Percentiles rank a stretch among this genome's conserved stretches.
phyloP scores from a whole-genome alignment of 306 rosid species.

The Clitoria ternatea region DNA sequence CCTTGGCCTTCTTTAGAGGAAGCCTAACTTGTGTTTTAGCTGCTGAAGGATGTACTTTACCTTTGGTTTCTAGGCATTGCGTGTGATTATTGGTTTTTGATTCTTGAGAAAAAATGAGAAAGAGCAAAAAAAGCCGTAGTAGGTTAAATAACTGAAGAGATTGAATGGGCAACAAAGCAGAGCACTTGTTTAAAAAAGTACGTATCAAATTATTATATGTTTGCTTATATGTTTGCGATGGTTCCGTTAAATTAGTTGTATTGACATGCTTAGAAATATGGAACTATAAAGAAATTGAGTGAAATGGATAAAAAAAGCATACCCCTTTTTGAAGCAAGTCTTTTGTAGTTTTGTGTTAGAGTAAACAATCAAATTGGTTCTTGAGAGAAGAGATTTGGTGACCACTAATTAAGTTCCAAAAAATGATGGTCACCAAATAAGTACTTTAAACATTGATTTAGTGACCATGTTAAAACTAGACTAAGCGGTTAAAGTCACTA shows the following conservation, averaged over 20 bases:
- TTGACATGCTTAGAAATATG: background rate
- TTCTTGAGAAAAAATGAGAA: background rate
- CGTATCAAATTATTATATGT: background rate
- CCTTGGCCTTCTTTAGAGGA: background rate
- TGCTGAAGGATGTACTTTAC: background rate
- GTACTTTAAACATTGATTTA: too few relatives aligned
- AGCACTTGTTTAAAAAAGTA: background rate
- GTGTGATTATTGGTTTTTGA: background rate
- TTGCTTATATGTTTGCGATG: background rate
- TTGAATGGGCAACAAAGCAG: background rate
- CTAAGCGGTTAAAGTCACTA: too few relatives aligned
- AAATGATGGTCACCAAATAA: too few relatives aligned
- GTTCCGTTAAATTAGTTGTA: background rate
- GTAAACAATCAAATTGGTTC: too few relatives aligned
- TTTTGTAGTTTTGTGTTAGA: background rate
- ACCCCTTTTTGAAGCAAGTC: background rate
- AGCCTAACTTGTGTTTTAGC: background rate
- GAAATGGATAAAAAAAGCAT: background rate
- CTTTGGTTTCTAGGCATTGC: background rate
- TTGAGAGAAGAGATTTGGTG: too few relatives aligned
- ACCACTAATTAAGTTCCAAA: too few relatives aligned
- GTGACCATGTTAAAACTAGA: too few relatives aligned
- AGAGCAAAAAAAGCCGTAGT: background rate
- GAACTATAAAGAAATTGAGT: background rate
- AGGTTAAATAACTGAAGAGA: background rate